Evolutionary conservation across 768 basidiomycete genomes (phyloP).

Genomic region (Hericium erinaceus): DNA sequence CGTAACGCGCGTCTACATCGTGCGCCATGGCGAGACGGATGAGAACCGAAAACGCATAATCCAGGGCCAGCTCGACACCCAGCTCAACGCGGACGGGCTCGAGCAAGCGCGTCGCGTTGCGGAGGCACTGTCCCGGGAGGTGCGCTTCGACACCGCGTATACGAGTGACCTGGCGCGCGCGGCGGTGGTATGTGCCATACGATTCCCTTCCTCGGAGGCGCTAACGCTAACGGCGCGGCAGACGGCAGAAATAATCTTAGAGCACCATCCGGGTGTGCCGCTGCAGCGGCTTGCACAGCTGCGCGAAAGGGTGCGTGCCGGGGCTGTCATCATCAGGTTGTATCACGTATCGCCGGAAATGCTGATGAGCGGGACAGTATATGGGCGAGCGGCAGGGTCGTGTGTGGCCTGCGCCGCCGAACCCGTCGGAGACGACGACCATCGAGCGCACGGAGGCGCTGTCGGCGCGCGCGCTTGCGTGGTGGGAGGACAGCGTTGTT

Average conservation of each 20-base stretch:
- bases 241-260: conserved; percentile 62
- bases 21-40: conserved; percentile 75
- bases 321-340: no score
- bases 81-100: conserved; percentile 52
- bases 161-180: conserved; percentile 71
- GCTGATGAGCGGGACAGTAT: conserved; percentile 26
- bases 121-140: conserved; percentile 34
- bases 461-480: conserved; percentile 37
- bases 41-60: conserved; percentile 54
- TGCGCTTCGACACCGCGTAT: conserved; percentile 51
- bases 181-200: conserved; percentile 36
- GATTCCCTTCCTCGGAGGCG: background rate
- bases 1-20: conserved; percentile 46
- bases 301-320: conserved; percentile 53
- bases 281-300: conserved; percentile 38
- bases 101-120: conserved; percentile 52
- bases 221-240: conserved; percentile 17
- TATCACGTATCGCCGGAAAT: no score
- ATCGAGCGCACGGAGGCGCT: conserved; percentile 11
- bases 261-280: conserved; percentile 37
- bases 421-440: conserved; percentile 26
- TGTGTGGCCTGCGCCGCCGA: conserved; percentile 8
- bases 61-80: conserved; percentile 69
- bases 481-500: conserved; percentile 51
- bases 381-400: conserved; percentile 57